Percentiles rank a stretch among this genome's conserved stretches.
phyloP scores from a whole-genome alignment of 2,329 filamentous ascomycete genomes.

The Diaporthe sp. region DNA sequence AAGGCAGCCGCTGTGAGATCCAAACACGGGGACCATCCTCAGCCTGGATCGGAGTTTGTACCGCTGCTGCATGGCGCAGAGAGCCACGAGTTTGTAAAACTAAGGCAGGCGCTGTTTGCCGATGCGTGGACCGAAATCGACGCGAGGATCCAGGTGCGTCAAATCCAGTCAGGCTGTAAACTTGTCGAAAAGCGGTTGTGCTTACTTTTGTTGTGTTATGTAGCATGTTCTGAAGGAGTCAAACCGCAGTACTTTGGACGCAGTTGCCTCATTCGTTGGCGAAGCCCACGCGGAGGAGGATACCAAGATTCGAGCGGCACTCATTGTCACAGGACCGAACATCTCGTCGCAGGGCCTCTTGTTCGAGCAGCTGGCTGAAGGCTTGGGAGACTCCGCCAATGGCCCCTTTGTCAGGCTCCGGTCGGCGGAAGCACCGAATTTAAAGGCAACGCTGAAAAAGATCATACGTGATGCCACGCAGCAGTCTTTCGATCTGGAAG shows the following conservation, averaged over 20 bases:
- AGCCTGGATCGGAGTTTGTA: conserved; percentile 51
- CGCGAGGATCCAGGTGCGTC: conserved; percentile 66
- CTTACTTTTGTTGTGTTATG: conserved; percentile 1
- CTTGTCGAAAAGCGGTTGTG: background rate
- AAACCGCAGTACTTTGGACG: conserved; percentile 68
- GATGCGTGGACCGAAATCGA: conserved; percentile 74
- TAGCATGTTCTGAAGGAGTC: conserved; percentile 68
- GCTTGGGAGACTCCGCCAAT: conserved; percentile 56
- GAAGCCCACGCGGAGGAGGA: conserved; percentile 45
- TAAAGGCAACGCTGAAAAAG: conserved; percentile 78
- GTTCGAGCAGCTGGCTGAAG: conserved; percentile 75
- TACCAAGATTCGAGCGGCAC: conserved; percentile 71
- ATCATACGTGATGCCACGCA: conserved; percentile 75
- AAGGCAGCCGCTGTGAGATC: conserved; percentile 39
- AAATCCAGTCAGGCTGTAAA: background rate
- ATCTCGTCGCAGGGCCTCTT: conserved; percentile 79
- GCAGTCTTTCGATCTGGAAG: conserved; percentile 60
- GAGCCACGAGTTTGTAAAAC: conserved; percentile 54
- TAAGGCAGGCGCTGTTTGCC: conserved; percentile 70
- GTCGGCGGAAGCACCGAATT: conserved; percentile 77
- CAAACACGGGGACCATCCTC: conserved; percentile 37
- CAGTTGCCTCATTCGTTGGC: conserved; percentile 67
- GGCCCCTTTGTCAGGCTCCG: conserved; percentile 74
- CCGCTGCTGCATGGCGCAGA: conserved; percentile 67
- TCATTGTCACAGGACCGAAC: conserved; percentile 82